Evolutionary conservation across 75 land plant species (phyloP).

Genomic region (Cunninghamia lanceolata): DNA sequence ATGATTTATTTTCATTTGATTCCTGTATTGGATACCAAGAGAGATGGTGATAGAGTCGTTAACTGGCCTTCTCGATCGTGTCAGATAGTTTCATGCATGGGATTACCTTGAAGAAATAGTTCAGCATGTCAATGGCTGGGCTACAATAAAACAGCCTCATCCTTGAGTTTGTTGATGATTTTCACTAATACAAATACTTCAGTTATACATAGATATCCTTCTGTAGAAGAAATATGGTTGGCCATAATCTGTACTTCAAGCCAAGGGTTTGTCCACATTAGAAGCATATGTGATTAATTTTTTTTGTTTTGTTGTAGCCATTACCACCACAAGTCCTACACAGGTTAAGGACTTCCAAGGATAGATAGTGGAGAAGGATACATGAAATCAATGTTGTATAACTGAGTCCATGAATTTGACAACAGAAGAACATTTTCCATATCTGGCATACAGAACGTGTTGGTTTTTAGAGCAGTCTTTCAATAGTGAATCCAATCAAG

Average conservation of each 20-base stretch:
- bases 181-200: neutral
- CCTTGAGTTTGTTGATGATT: neutral
- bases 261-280: neutral
- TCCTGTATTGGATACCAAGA: neutral
- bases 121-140: neutral
- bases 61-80: neutral
- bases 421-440: neutral
- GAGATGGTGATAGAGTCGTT: neutral
- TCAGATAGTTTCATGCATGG: neutral
- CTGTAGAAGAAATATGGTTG: neutral
- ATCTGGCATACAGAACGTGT: neutral
- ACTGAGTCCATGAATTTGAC: neutral
- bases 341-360: neutral
- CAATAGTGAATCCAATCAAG: neutral
- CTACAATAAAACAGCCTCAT: neutral
- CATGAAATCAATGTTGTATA: neutral
- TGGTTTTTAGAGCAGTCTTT: neutral
- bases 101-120: neutral
- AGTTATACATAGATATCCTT: neutral
- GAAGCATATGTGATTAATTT: neutral
- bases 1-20: neutral
- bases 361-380: neutral
- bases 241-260: neutral
- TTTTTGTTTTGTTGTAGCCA: neutral
- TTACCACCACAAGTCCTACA: neutral